Evolutionary conservation across 345 rosid species (phyloP).

Genomic region (Pseudoturritis turrita): DNA sequence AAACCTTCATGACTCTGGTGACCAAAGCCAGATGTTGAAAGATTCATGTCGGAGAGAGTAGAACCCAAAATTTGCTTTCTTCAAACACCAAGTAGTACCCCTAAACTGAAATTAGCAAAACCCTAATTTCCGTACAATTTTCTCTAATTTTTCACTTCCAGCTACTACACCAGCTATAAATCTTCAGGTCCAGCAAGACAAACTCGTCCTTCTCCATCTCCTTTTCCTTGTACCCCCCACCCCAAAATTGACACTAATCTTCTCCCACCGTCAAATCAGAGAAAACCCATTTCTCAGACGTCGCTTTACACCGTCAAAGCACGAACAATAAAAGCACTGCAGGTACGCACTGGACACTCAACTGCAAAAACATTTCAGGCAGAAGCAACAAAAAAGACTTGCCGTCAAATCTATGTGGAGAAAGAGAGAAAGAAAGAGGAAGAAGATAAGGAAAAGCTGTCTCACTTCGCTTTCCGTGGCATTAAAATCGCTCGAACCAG

Average conservation of each 20-base stretch:
- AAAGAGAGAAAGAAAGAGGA: not conserved
- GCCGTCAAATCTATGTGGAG: slow-evolving; percentile 27
- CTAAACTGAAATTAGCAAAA: not conserved
- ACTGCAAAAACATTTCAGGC: not conserved
- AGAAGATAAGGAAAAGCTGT: slow-evolving; percentile 18
- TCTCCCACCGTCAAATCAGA: slow-evolving; percentile 18
- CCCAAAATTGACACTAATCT: not conserved
- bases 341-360: not conserved
- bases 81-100: not conserved
- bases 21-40: slow-evolving; percentile 46
- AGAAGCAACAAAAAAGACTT: not conserved
- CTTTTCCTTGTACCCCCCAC: not conserved
- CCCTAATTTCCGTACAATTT: slow-evolving; percentile 25
- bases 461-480: slow-evolving; percentile 9
- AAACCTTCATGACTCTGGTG: slow-evolving; percentile 51
- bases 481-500: slow-evolving; percentile 11
- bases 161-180: slow-evolving; percentile 32
- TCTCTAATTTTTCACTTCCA: slow-evolving; percentile 14
- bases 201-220: slow-evolving; percentile 29
- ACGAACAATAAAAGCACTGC: not conserved
- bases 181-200: slow-evolving; percentile 28
- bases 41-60: slow-evolving; percentile 36
- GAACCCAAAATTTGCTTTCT: not conserved
- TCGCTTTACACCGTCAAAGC: not conserved
- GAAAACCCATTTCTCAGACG: slow-evolving; percentile 23